Evolutionary conservation across 306 rosid genomes (phyloP), one percentile per base, ranked within the genome.

Genomic region (Vigna nakashimae): DNA sequence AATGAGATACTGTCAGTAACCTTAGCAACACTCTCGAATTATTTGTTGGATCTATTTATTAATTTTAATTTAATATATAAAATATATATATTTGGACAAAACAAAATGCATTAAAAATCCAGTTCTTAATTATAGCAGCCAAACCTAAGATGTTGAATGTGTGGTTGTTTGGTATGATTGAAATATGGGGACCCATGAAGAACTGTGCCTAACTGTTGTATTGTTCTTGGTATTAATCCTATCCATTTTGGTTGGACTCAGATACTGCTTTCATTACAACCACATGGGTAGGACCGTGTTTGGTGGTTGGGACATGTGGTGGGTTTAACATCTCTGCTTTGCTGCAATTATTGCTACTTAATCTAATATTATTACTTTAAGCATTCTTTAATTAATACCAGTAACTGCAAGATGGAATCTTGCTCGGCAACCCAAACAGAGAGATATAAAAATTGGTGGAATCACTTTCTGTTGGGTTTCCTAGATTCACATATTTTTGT

Each of bases 241-340:
- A 65, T 80, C 84, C 82, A 65, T 48, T 80, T 36, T 48, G 26
- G 18, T 79, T 75, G 55, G 84, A 24, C 32, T 45, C 28, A 42
- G 7, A 42, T 9, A 42, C 46, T 42, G 0, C 13, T 9, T 12
- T 42, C 12, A 42, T 42, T 42, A 42, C 46, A 0, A 42, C 9
- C 86, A 78, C 79, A 78, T 85, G 88, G 85, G 87, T 84, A 72
- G 87, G 87, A 26, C 87, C 87, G 15, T 69, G 57, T 0, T 65
- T 17, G 24, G 50, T 24, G 24, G 71, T 73, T 72, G 63, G 74
- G 73, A 75, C 84, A 81, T 77, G 83, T 66, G 55, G 66, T 73
- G 64, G 75, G 63, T 28, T 80, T 48, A 43, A 69, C 79, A 16
- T 9, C 53, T 69, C 55, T 36, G 26, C 60, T 40, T 66, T 66